Evolutionary conservation across 352 stramenopile species (phyloP), one percentile per base, ranked within the genome.

Genomic region (Phytopythium litorale): DNA sequence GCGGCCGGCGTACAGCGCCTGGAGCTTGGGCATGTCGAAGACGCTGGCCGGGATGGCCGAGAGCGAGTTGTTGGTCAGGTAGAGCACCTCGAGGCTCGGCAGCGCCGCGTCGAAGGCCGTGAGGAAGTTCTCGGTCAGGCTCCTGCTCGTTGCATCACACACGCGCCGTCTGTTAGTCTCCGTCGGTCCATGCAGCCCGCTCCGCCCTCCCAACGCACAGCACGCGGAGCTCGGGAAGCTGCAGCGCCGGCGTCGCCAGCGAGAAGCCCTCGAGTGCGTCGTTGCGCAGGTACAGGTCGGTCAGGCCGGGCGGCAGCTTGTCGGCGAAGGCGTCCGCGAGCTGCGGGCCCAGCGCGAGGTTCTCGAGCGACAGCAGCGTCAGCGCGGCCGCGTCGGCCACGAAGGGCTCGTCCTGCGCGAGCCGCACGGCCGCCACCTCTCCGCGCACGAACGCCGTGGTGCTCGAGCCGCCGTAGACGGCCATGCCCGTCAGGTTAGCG

Each of bases 11-110:
- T 61, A 71, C 68, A 75, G 21, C 19, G 56, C 56, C 35, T 52
- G 15, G 38, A 59, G 53, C 19, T 12, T 37, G n/a, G 53, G 38
- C 53, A 59, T 49, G 53, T 8, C n/a, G 37, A 35, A 59, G 21
- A 59, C 35, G 53, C 35, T 48, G 2, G 71, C 19, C 46, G 72
- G 18, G 62, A 70, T 23, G 52, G 35, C 19, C 58, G 58, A 32
- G 67, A 73, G 48, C 30, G 9, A 71, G 63, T 40, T 58, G 66
- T 43, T 76, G 61, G 16, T 73, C 64, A 25, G n/a, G 21, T 21
- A 56, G 28, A 56, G 50, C 15, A 40, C 15, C 30, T 23, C 50
- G 50, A 56, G 50, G 28, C 50, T 56, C 50, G 23, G 50, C 30
- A 56, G 50, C 28, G 18, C 50, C 15, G 28, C 50, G 18, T 56